These are phyloP conservation scores for Cerrena zonata DNA, from an alignment of 1,284 basidiomycete genomes.

Conservation along the genomic window DNA sequence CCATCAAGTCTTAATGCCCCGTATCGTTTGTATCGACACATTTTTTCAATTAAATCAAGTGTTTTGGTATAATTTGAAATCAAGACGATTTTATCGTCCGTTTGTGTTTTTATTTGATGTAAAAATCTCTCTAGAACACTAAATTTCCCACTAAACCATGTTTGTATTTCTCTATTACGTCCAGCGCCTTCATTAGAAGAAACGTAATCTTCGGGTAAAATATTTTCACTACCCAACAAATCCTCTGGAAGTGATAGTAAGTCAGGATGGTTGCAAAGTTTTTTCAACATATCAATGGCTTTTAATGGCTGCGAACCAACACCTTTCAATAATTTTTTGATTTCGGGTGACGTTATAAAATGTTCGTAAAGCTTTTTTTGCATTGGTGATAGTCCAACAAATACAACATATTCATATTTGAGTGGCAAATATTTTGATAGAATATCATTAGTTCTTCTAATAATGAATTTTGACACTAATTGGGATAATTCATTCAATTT, in stretches of 20 bases:
- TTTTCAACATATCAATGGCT: constrained; percentile 94
- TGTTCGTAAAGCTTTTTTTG: constrained; percentile 86
- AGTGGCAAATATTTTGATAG: constrained; percentile 97
- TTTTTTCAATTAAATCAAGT: constrained; percentile 86
- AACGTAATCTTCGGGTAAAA: constrained; percentile 80
- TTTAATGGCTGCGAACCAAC: constrained; percentile 92
- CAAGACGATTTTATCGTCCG: constrained; percentile 95
- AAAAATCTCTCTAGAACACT: constrained; percentile 92
- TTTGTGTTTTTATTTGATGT: constrained; percentile 73
- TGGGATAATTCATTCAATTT: constrained; percentile 92
- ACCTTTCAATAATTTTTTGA: constrained; percentile 86
- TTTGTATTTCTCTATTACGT: constrained; percentile 57
- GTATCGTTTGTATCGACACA: constrained; percentile 84
- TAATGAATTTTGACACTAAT: constrained; percentile 93
- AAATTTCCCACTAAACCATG: constrained; percentile 88
- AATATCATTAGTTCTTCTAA: constrained; percentile 92
- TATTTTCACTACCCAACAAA: constrained; percentile 75
- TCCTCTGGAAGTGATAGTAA: constrained; percentile 85
- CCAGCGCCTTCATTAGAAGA: constrained; percentile 31
- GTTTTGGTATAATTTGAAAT: constrained; percentile 99
- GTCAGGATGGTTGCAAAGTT: constrained; percentile 96
- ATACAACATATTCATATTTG: constrained; percentile 99
- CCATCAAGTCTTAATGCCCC: constrained; percentile 91
- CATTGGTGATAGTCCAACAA: constrained; percentile 85
- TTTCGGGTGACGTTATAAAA: constrained; percentile 93